phyloP scores from a whole-genome alignment of 176 grass and related monocot genomes.

The Dendrocalamus sinicus region DNA sequence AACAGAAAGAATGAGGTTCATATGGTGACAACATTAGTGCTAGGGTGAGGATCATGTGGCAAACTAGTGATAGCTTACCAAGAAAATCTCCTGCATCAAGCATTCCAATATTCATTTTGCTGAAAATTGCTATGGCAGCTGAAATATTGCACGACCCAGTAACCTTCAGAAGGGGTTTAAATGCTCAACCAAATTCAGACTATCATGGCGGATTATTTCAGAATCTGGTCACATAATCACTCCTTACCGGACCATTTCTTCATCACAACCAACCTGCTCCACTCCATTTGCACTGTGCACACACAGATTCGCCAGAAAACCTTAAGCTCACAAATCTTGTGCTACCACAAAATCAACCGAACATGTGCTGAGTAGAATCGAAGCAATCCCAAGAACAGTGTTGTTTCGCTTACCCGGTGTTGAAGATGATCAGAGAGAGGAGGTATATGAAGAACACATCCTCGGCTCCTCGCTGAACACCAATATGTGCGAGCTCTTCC shows the following conservation, averaged over 20 bases:
- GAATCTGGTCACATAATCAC: background rate
- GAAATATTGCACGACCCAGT: background rate
- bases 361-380: background rate
- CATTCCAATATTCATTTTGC: slow-evolving; percentile 84
- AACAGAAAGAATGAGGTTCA: slow-evolving; percentile 39
- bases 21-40: slow-evolving; percentile 12
- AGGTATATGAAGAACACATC: slow-evolving; percentile 95
- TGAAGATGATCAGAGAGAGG: slow-evolving; percentile 96
- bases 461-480: slow-evolving; percentile 86
- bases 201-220: background rate
- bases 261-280: slow-evolving; percentile 9
- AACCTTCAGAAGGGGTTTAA: background rate
- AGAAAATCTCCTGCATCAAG: slow-evolving; percentile 91
- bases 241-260: background rate
- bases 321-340: background rate
- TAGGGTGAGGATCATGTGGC: slow-evolving; percentile 1
- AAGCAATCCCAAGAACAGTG: background rate
- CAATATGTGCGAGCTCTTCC: slow-evolving; percentile 92
- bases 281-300: background rate
- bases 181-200: slow-evolving; percentile 20
- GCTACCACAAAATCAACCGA: background rate
- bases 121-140: slow-evolving; percentile 82
- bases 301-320: slow-evolving; percentile 3
- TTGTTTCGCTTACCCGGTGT: slow-evolving; percentile 67
- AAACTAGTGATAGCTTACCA: slow-evolving; percentile 63